Evolutionary conservation across 108 stramenopile genomes (phyloP).

Genomic region (Aurantiochytrium sp.): DNA sequence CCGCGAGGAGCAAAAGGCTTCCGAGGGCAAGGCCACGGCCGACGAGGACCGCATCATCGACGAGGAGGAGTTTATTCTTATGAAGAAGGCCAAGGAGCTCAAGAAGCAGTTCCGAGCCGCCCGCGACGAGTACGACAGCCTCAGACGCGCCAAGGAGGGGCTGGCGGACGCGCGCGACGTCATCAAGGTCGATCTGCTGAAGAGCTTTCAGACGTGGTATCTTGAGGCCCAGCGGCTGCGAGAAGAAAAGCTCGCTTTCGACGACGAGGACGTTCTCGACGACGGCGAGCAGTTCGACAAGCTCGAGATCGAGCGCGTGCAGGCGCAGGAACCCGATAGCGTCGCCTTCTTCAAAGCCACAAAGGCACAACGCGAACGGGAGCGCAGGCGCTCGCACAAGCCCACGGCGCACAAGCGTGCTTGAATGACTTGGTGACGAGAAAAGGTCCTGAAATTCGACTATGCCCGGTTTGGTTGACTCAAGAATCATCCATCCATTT

Average conservation of each 20-base stretch:
- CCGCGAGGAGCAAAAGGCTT: conserved; percentile 5
- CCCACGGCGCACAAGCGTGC: neutral
- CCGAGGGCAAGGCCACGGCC: neutral
- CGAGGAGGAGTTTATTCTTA: conserved; percentile 45
- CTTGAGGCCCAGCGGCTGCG: neutral
- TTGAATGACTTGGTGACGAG: too few species aligned
- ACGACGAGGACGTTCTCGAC: conserved; percentile 39
- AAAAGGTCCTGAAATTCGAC: too few species aligned
- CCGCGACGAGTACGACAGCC: neutral
- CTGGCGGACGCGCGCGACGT: neutral
- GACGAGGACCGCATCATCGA: conserved; percentile 42
- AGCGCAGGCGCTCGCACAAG: neutral
- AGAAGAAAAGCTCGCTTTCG: neutral
- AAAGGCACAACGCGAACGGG: conserved; percentile 30
- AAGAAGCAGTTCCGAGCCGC: conserved; percentile 35
- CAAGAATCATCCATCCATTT: too few species aligned
- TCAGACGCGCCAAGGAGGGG: neutral
- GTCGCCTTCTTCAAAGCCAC: conserved; percentile 48
- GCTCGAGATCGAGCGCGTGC: conserved; percentile 42
- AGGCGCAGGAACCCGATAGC: conserved; percentile 38
- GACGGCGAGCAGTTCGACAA: conserved; percentile 49
- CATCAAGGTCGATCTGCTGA: conserved; percentile 24
- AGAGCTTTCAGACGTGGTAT: conserved; percentile 34
- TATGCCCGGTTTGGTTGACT: too few species aligned
- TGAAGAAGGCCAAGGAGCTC: conserved; percentile 35